Evolutionary conservation across 805 yeast genomes (phyloP).

Genomic region (Metschnikowia lochheadii): DNA sequence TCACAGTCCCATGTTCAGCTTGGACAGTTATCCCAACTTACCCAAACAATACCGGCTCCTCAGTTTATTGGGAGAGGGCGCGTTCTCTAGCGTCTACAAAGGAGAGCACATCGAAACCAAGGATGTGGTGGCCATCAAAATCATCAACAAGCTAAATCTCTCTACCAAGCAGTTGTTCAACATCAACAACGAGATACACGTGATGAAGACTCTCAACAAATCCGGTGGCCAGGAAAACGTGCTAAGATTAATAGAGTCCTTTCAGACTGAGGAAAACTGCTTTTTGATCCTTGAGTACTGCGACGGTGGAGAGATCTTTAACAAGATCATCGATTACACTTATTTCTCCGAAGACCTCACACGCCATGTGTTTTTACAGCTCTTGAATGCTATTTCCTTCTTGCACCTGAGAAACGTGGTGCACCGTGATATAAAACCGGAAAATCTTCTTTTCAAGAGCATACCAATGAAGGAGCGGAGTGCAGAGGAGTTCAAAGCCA

Average conservation of each 20-base stretch:
- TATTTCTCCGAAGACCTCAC: constrained; percentile 63
- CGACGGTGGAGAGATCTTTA: constrained; percentile 74
- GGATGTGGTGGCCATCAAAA: constrained; percentile 49
- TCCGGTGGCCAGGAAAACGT: constrained; percentile 54
- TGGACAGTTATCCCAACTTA: constrained; percentile 31
- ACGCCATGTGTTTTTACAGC: constrained; percentile 59
- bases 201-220: constrained; percentile 54
- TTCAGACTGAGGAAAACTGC: constrained; percentile 57
- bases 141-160: constrained; percentile 66
- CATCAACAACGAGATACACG: constrained; percentile 74
- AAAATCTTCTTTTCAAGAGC: constrained; percentile 63
- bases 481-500: constrained; percentile 29
- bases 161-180: constrained; percentile 59
- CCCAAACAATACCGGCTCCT: constrained; percentile 40
- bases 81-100: constrained; percentile 70
- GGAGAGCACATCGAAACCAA: constrained; percentile 43
- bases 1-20: constrained; percentile 5
- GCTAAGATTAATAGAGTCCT: constrained; percentile 60
- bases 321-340: constrained; percentile 62
- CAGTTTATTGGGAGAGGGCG: constrained; percentile 73
- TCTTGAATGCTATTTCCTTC: constrained; percentile 61
- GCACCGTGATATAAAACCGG: constrained; percentile 82
- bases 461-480: constrained; percentile 47
- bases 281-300: constrained; percentile 70
- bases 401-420: constrained; percentile 75